Evolutionary conservation across 139 green algal species (phyloP).

Genomic region (Helicosporidium sp.): DNA sequence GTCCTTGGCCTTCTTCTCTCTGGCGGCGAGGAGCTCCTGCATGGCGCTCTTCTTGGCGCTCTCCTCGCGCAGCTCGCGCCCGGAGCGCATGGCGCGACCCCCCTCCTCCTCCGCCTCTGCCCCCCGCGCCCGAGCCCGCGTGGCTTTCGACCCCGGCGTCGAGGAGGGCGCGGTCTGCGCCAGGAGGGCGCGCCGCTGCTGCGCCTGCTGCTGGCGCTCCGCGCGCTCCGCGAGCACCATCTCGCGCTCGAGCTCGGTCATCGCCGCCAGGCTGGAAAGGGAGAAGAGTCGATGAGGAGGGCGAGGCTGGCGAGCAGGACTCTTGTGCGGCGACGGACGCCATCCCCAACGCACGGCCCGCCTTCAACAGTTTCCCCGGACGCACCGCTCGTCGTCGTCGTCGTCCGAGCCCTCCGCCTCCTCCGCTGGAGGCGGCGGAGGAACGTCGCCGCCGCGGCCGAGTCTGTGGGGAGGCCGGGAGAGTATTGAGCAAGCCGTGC

Average conservation of each 20-base stretch:
- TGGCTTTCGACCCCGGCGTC: too few relatives aligned
- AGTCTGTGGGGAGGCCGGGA: too few relatives aligned
- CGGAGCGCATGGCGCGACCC: neutral
- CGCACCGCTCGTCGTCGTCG: constrained; percentile 4
- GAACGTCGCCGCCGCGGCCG: too few relatives aligned
- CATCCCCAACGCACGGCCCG: neutral
- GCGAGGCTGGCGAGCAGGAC: neutral
- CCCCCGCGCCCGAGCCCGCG: constrained; percentile 1
- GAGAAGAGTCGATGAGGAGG: neutral
- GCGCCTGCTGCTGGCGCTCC: constrained; percentile 17
- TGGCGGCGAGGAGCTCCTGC: constrained; percentile 23
- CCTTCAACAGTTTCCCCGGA: neutral
- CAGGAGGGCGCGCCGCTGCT: constrained; percentile 15
- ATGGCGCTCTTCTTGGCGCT: constrained; percentile 24
- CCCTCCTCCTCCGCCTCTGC: neutral
- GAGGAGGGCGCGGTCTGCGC: constrained; percentile 6
- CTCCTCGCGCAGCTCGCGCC: constrained; percentile 15
- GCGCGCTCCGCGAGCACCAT: constrained; percentile 31
- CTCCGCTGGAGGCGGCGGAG: neutral
- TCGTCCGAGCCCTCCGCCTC: neutral
- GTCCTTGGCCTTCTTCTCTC: constrained; percentile 8
- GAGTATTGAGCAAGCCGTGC: too few relatives aligned
- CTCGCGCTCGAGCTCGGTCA: constrained; percentile 51
- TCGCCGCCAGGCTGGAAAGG: constrained; percentile 18
- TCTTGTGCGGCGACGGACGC: neutral